Base-by-base conservation (phyloP, 306 rosid species). In the Prunus mume region DNA sequence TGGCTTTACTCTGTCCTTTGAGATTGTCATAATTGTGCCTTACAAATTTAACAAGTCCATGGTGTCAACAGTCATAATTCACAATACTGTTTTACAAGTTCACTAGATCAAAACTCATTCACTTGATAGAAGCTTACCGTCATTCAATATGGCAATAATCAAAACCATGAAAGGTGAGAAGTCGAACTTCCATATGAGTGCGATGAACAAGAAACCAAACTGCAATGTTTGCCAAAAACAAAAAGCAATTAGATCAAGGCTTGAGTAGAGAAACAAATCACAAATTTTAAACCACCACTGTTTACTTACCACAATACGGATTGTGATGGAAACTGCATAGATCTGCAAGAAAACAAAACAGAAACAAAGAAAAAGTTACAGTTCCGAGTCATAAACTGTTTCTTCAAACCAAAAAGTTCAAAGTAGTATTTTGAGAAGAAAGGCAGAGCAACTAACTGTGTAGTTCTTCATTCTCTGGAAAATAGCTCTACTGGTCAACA, bases 391-490 rank as follows among this genome's bases (percentile, higher is more conserved):
- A 62, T n/a, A 34, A 46, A 57, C 1, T 1, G 56, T 82, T 65
- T 55, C 72, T 68, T 82, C 62, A 49, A 60, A 41, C 9, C 60
- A 58, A 60, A 28, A 30, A 64, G 75, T 51, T 4, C 63, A 15
- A 41, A 72, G 71, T 34, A 58, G 4, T 17, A 17, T n/a, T 10
- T 25, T 55, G 65, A 62, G 34, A 61, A 55, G 49, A 72, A 41
- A 63, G 71, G 51, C 38, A 58, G 62, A 76, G 76, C 19, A 79
- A 82, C 92, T 73, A 74, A 95, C 97, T 2, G 99, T 95, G 86
- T 95, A 95, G 88, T 95, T 95, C 85, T 95, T 95, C 99, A 95
- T 95, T 81, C 99, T 92, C 76, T 95, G 97, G 83, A 95, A 95
- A 78, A 95, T 95, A 14, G 97, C 96, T 82, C 98, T 82, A 82